phyloP scores from a whole-genome alignment of 768 basidiomycete genomes.

The Pluteus cervinus region DNA sequence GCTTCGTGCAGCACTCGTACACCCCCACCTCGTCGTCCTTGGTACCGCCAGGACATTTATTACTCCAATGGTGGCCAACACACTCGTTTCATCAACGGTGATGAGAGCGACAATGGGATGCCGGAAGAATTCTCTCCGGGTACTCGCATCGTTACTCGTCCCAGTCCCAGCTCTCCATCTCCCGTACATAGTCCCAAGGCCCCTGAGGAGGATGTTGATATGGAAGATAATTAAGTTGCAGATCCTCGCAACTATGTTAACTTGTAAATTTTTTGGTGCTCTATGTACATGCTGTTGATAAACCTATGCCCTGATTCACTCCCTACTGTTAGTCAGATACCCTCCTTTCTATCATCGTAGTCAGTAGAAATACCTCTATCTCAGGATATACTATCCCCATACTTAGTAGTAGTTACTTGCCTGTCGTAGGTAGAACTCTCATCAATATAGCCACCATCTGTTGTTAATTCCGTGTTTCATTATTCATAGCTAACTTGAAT shows the following conservation, averaged over 20 bases:
- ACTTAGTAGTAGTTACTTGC: conserved; percentile 1
- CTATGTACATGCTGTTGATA: too few species aligned
- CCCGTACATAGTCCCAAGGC: conserved; percentile 1
- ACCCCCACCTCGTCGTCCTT: background rate
- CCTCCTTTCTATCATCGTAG: conserved; percentile 4
- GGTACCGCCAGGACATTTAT: conserved; percentile 7
- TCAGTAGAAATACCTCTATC: background rate
- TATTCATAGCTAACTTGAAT: conserved; percentile 15
- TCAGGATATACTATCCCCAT: conserved; percentile 2
- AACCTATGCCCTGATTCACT: background rate
- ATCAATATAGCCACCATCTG: conserved; percentile 4
- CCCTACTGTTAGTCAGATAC: background rate
- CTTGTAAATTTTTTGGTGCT: conserved; percentile 1
- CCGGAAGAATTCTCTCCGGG: conserved; percentile 6
- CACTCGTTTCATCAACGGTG: conserved; percentile 5
- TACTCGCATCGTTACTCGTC: conserved; percentile 2
- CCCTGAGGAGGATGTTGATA: too few species aligned
- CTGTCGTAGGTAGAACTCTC: background rate
- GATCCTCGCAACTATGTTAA: background rate
- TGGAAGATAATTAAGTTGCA: too few species aligned
- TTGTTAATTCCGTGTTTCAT: conserved; percentile 3
- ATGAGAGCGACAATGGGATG: too few species aligned
- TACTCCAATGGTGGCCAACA: conserved; percentile 8
- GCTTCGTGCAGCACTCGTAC: conserved; percentile 1
- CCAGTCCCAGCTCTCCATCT: conserved; percentile 1